These are phyloP conservation scores for Volutella citrinella DNA, from an alignment of 2,329 filamentous ascomycete species.

Conservation along the genomic window DNA sequence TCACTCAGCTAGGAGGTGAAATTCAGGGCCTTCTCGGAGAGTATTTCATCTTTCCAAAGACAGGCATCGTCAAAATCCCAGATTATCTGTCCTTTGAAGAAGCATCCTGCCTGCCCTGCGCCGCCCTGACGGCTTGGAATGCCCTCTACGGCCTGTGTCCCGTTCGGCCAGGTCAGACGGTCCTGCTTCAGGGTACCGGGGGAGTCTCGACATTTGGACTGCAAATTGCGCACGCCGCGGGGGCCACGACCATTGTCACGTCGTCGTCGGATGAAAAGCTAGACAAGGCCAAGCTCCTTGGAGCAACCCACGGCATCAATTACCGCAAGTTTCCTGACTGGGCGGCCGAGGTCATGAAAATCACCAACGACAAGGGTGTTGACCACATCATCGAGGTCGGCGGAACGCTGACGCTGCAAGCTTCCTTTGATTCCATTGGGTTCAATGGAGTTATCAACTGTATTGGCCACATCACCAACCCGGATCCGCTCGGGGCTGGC, in stretches of 20 bases:
- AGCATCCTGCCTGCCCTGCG: conserved; percentile 14
- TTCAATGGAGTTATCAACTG: conserved; percentile 8
- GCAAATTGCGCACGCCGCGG: conserved; percentile 11
- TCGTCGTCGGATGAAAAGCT: conserved; percentile 17
- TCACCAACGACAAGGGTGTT: conserved; percentile 11
- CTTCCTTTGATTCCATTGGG: conserved; percentile 8
- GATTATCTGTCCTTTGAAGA: conserved; percentile 15
- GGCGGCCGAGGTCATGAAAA: conserved; percentile 9
- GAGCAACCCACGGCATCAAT: conserved; percentile 12
- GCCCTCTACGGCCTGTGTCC: conserved; percentile 9
- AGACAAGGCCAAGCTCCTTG: conserved; percentile 9
- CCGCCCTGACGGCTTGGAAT: conserved; percentile 16
- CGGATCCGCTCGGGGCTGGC: conserved; percentile 7
- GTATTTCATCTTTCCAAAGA: conserved; percentile 15
- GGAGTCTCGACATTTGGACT: conserved; percentile 12
- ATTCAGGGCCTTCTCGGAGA: conserved; percentile 13
- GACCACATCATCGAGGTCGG: conserved; percentile 11
- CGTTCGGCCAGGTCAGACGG: conserved; percentile 31
- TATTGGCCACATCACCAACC: conserved; percentile 11
- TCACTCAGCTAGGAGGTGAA: conserved; percentile 9
- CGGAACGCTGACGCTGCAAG: conserved; percentile 9
- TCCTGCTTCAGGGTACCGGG: conserved; percentile 38
- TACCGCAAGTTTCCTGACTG: conserved; percentile 11
- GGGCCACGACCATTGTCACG: conserved; percentile 21
- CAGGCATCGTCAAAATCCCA: conserved; percentile 13